A percentile compares a stretch with the other conserved stretches of the same genome.
phyloP scores from a whole-genome alignment of 306 rosid genomes.

The Erythrophleum fordii region DNA sequence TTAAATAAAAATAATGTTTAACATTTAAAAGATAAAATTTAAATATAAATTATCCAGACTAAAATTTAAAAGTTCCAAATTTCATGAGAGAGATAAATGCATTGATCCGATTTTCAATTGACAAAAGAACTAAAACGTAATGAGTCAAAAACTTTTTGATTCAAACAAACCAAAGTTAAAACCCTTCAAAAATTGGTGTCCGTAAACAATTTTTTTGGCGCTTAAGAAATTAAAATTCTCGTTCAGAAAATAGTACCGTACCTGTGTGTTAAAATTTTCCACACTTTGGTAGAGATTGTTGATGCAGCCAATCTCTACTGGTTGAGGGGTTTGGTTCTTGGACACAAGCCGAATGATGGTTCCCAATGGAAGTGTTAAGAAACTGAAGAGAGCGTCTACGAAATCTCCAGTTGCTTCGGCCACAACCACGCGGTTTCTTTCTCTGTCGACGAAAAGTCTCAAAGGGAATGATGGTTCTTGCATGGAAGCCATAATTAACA shows the following conservation, averaged over 20 bases:
- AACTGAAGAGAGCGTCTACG: neutral
- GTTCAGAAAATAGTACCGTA: neutral
- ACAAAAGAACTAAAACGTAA: too few relatives aligned
- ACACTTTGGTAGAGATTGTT: slow-evolving; percentile 23
- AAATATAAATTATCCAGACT: too few relatives aligned
- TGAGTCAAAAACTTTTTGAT: too few relatives aligned
- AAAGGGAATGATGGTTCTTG: neutral
- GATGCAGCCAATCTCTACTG: neutral
- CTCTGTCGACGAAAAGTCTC: neutral
- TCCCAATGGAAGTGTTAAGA: slow-evolving; percentile 9
- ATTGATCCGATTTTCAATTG: too few relatives aligned
- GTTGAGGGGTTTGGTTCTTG: neutral
- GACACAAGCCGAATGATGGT: neutral
- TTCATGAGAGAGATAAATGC: too few relatives aligned
- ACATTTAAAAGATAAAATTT: too few relatives aligned
- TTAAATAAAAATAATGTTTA: too few relatives aligned
- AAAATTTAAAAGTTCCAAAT: too few relatives aligned
- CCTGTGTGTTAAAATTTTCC: neutral
- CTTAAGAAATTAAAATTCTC: too few relatives aligned
- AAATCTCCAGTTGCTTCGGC: neutral
- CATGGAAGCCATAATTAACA: neutral
- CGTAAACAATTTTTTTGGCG: too few relatives aligned
- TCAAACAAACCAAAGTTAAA: too few relatives aligned
- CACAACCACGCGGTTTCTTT: neutral
- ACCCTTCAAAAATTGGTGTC: too few relatives aligned